Evolutionary conservation across 768 basidiomycete species (phyloP).

Genomic region (Gloeostereum incarnatum): DNA sequence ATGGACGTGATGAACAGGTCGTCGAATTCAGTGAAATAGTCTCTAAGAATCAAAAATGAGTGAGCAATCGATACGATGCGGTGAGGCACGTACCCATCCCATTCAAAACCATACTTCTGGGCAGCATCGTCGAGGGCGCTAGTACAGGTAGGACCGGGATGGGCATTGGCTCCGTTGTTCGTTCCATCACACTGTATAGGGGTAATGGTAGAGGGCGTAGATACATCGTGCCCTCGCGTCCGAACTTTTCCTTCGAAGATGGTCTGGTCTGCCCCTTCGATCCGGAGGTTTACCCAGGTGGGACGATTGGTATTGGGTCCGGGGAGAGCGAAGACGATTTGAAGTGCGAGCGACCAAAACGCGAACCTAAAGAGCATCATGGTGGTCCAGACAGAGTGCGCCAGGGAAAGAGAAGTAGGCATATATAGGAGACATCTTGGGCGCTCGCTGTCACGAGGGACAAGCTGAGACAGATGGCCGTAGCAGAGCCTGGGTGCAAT

Average conservation of each 20-base stretch:
- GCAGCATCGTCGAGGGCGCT: slow-evolving; percentile 35
- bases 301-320: neutral
- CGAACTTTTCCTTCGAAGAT: slow-evolving; percentile 28
- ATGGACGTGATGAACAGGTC: slow-evolving; percentile 34
- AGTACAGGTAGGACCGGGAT: slow-evolving; percentile 30
- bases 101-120: slow-evolving; percentile 19
- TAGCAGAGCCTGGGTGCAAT: too few relatives aligned
- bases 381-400: neutral
- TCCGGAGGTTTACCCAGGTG: slow-evolving; percentile 23
- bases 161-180: slow-evolving; percentile 21
- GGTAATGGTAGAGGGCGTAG: slow-evolving; percentile 24
- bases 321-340: neutral
- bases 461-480: too few relatives aligned
- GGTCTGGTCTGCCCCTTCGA: slow-evolving; percentile 26
- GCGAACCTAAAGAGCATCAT: neutral
- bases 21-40: slow-evolving; percentile 25
- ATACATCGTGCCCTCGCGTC: slow-evolving; percentile 31
- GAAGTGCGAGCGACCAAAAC: neutral
- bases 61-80: neutral
- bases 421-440: neutral
- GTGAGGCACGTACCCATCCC: slow-evolving; percentile 24
- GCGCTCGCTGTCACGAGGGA: neutral
- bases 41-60: slow-evolving; percentile 12
- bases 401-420: too few relatives aligned
- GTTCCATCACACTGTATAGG: slow-evolving; percentile 38